Evolutionary conservation across 768 basidiomycete species (phyloP), one percentile per base, ranked within the genome.

Genomic region (Mycena polygramma): DNA sequence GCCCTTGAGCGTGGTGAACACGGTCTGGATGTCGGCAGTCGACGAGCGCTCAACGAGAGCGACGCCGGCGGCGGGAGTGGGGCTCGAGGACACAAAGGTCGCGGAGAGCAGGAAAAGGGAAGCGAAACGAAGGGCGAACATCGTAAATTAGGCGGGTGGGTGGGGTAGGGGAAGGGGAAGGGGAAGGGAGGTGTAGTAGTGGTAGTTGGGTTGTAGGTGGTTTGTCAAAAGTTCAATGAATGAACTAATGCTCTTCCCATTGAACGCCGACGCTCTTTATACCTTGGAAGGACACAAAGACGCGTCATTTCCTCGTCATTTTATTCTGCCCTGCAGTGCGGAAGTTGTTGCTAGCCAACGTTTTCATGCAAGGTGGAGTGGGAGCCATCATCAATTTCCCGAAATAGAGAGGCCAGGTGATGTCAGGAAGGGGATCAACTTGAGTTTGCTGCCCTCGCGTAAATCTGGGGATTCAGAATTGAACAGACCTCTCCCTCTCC

Each of bases 1-100:
- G 62, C 66, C 60, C 68, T 77, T 70, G 59, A 78, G 73, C 0
- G 58, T 72, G 54, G 46, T 66, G 55, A 79, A 53, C 41, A 75
- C 73, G 49, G 74, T 55, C 35, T 66, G 30, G 57, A 79, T 70
- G 57, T 73, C 74, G 49, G 74, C 68, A 35, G 73, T 76, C 43
- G 77, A 61, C 11, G 53, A 30, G 51, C 63, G 63, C 60, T 69
- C 30, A 6, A 30, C 37, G 41, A 65, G 51, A 37, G 35, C 59
- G 19, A 54, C 60, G 45, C 55, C 24, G 36, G 54, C 64, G 36
- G 59, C 35, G 22, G 73, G 20, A n/a, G 60, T 46, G 39, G 55
- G 69, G 39, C 61, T 63, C 20, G 70, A 41, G 17, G 74, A 66
- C 35, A 76, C 66, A 37, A 75, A 26, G 65, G 53, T 68, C 41